Percentiles rank a stretch among this genome's conserved stretches.
Evolutionary conservation across 768 basidiomycete genomes (phyloP).

Genomic region (Rossbeevera mucosa): DNA sequence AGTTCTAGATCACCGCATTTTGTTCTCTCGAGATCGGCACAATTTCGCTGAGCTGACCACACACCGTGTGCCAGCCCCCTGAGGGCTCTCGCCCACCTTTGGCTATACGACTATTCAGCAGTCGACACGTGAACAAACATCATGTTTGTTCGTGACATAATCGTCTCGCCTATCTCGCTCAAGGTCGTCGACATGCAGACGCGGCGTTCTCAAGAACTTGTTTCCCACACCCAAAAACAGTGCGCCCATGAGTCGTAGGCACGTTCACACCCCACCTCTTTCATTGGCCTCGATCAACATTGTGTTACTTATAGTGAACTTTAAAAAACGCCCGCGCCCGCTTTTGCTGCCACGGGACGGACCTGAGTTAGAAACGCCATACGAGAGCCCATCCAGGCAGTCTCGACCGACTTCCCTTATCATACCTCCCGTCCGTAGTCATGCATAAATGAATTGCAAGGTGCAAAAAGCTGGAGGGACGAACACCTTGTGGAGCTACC

Average conservation of each 20-base stretch:
- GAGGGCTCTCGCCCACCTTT: background rate
- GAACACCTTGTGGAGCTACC: slow-evolving; percentile 10
- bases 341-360: slow-evolving; percentile 1
- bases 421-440: background rate
- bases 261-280: slow-evolving; percentile 31
- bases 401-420: slow-evolving; percentile 1
- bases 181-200: slow-evolving; percentile 23
- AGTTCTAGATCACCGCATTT: slow-evolving; percentile 8
- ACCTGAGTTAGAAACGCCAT: background rate
- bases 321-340: slow-evolving; percentile 13
- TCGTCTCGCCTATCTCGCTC: slow-evolving; percentile 10
- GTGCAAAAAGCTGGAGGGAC: background rate
- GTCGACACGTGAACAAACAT: background rate
- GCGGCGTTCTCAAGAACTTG: slow-evolving; percentile 22
- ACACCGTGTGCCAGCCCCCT: background rate
- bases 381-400: background rate
- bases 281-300: slow-evolving; percentile 19
- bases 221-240: slow-evolving; percentile 24
- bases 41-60: slow-evolving; percentile 9
- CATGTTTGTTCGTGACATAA: slow-evolving; percentile 23
- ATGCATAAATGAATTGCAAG: background rate
- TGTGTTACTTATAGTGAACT: slow-evolving; percentile 21
- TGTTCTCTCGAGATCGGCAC: slow-evolving; percentile 1
- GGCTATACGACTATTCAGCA: background rate
- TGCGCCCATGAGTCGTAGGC: slow-evolving; percentile 17